Evolutionary conservation across 441 rosid genomes (phyloP), one percentile per base, ranked within the genome.

Genomic region (Rhodomyrtus psidioides): DNA sequence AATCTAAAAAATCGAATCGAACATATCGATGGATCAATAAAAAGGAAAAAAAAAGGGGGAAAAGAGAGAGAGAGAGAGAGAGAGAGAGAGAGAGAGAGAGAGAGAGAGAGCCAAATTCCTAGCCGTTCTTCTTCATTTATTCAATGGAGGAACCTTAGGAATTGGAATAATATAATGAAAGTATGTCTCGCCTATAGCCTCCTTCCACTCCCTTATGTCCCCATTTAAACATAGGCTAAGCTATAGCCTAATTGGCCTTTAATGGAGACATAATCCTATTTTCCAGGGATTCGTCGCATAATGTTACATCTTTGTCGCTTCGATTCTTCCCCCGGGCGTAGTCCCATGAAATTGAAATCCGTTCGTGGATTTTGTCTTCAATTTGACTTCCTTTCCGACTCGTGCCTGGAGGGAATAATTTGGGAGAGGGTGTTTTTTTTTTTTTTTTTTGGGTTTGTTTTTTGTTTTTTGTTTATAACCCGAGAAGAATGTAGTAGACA

Each of bases 401-500:
- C 12, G 79, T 5, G 46, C 6, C 21, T 0, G 0, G n/a, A 23
- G 58, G 58, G 44, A 34, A 65, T 65, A 34, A 19, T 2, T 34
- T 9, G 14, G 60, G 46, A 21, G 49, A 26, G 46, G 46, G 19
- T 51, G 6, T 6, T 39, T 34, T 12, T 70, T n/a, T n/a, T n/a
- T n/a, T n/a, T n/a, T n/a, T n/a, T n/a, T n/a, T n/a, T n/a, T n/a
- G n/a, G n/a, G n/a, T n/a, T n/a, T n/a, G n/a, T n/a, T n/a, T n/a
- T n/a, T n/a, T n/a, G n/a, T n/a, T n/a, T n/a, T n/a, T n/a, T n/a
- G n/a, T 60, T 96, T 91, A 95, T 83, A 97, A 88, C 87, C 99
- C 99, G 82, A 97, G 96, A 75, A 94, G 87, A 83, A 94, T 89
- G 89, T 93, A 94, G 90, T 94, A 94, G 82, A 94, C 91, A 5